Base-by-base conservation (phyloP, 2,329 filamentous ascomycete genomes). In the Penicillium sp. region DNA sequence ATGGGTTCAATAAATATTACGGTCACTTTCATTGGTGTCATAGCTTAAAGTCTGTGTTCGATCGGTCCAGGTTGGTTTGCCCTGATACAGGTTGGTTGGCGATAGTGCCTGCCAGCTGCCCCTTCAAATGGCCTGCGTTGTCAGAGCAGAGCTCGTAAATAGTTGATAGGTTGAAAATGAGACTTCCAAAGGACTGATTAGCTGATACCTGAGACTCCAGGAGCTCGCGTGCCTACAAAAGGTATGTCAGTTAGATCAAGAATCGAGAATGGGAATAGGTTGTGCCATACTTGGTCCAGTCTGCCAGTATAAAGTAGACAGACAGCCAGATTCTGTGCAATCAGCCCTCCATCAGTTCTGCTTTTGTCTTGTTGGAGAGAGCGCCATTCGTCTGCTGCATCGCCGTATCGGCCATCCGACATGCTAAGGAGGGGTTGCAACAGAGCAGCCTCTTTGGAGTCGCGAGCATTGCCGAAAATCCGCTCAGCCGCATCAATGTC, bases 101-200 rank as follows among this genome's bases (percentile, higher is more conserved):
- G 16, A 94, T 79, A 47, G 80, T 82, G 63, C 90, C 87, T 2
- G 88, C 85, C 16, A 97, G 76, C 24, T 76, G 77, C 28, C 82
- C 71, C 77, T 97, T 97, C 62, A 88, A 72, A 12, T 80, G 80
- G 45, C 83, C 78, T 39, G 89, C 83, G 56, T 83, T 81, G 63
- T 97, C 92, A 0, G 89, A 92, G 68, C 89, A 94, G 7, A 97
- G 80, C 72, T 97, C 94, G 68, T 95, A 97, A 63, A 96, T 84
- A 0, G 93, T 97, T 10, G 86, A 85, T 12, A 99, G 73, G 68
- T 97, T 97, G 74, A 96, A 95, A 0, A 95, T 82, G 2, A 96
- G 74, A 0, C 89, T 89, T 57, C 89, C 86, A 52, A 93, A 96
- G 0, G 84, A 82, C 38, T 83, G 77, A 1, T 85, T 83, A 0